These are phyloP conservation scores for Globisporangium barbulae DNA, from an alignment of 352 stramenopile genomes.

Conservation along the genomic window DNA sequence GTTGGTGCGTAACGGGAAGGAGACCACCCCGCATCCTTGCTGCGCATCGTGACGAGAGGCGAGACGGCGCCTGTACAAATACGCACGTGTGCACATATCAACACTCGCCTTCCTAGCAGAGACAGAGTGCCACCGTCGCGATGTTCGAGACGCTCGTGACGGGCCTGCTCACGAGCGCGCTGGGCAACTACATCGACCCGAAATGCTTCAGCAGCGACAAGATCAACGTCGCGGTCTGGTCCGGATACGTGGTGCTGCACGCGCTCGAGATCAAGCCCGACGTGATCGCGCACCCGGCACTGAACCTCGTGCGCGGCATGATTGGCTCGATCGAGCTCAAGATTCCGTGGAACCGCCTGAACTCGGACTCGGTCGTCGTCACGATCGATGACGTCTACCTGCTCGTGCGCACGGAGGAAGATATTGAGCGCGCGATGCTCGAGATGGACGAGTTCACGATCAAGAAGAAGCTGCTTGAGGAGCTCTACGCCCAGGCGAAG, in stretches of 20 bases:
- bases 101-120: neutral
- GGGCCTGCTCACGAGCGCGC: constrained; percentile 76
- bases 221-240: constrained; percentile 87
- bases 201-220: constrained; percentile 88
- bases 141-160: constrained; percentile 90
- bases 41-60: neutral
- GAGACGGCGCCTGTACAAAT: neutral
- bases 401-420: constrained; percentile 72
- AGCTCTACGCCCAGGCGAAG: constrained; percentile 73
- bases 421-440: constrained; percentile 73
- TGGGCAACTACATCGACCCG: constrained; percentile 86
- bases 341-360: constrained; percentile 87
- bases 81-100: neutral
- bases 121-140: neutral
- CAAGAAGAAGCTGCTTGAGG: constrained; percentile 83
- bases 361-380: constrained; percentile 84
- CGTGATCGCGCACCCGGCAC: constrained; percentile 53
- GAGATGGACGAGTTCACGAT: constrained; percentile 77
- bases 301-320: constrained; percentile 74
- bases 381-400: constrained; percentile 87
- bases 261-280: constrained; percentile 80
- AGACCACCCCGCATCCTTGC: neutral
- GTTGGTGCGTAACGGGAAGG: neutral
- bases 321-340: constrained; percentile 87
- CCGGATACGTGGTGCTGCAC: constrained; percentile 80